phyloP scores from a whole-genome alignment of 2,329 filamentous ascomycete species.

The Penicillium sp. region DNA sequence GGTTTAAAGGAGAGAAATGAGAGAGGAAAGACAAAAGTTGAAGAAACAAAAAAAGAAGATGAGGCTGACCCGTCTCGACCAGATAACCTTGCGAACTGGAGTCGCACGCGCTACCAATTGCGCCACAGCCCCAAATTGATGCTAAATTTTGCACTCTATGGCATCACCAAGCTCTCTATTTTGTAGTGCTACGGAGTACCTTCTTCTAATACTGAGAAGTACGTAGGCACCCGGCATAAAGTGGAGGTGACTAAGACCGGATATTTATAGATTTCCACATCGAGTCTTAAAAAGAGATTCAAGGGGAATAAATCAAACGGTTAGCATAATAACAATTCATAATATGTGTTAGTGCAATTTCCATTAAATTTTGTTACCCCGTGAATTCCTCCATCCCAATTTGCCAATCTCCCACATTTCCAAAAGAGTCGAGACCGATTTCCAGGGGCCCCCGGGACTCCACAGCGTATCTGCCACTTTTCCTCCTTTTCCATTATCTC shows the following conservation, averaged over 20 bases:
- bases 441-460: slow-evolving; percentile 3
- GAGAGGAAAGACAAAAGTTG: background rate
- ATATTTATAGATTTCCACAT: slow-evolving; percentile 7
- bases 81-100: background rate
- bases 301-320: background rate
- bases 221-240: background rate
- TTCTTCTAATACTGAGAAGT: too few relatives aligned
- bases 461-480: slow-evolving; percentile 9
- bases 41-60: background rate
- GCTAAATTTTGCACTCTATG: rapidly evolving
- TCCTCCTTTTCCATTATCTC: slow-evolving; percentile 10
- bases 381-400: background rate
- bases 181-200: too few relatives aligned
- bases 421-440: slow-evolving; percentile 6
- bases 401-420: background rate
- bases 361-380: background rate
- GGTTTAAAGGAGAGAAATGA: too few relatives aligned
- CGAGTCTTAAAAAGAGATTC: background rate
- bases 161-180: background rate
- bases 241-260: background rate
- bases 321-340: too few relatives aligned
- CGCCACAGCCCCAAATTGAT: background rate
- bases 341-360: too few relatives aligned
- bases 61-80: background rate
- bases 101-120: background rate